Conservation (phyloP, 345 rosid genomes). For the Iberis pinnata region DNA sequence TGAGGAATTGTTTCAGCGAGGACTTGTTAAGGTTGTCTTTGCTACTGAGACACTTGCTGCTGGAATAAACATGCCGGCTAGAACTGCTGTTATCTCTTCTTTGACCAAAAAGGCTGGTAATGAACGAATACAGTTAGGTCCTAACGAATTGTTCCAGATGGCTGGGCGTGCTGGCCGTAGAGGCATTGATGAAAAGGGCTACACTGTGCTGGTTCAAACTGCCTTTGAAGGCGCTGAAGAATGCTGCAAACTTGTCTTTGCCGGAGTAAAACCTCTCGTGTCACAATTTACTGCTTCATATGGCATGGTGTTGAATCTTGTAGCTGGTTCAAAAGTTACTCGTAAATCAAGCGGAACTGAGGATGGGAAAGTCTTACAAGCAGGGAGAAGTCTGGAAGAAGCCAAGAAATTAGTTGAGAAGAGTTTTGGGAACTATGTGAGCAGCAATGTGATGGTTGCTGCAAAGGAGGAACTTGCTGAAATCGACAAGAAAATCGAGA, state of each 20-base stretch:
- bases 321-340: slow-evolving; percentile 70
- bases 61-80: slow-evolving; percentile 97
- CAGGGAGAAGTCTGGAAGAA: slow-evolving; percentile 81
- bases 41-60: slow-evolving; percentile 98
- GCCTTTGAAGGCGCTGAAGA: slow-evolving; percentile 92
- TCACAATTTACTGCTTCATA: slow-evolving; percentile 97
- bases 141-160: slow-evolving; percentile 91
- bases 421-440: slow-evolving; percentile 93
- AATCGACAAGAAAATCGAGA: slow-evolving; percentile 64
- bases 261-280: slow-evolving; percentile 86
- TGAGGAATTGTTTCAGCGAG: slow-evolving; percentile 86
- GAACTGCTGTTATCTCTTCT: slow-evolving; percentile 86
- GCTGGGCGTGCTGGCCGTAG: slow-evolving; percentile 99
- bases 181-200: slow-evolving; percentile 83
- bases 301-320: slow-evolving; percentile 94
- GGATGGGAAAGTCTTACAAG: slow-evolving; percentile 43
- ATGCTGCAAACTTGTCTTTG: slow-evolving; percentile 73
- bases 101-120: slow-evolving; percentile 62
- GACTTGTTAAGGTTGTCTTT: slow-evolving; percentile 85
- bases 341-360: slow-evolving; percentile 46
- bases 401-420: slow-evolving; percentile 86
- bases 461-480: slow-evolving; percentile 80
- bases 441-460: slow-evolving; percentile 88
- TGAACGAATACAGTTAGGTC: slow-evolving; percentile 65
- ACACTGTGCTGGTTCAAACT: slow-evolving; percentile 75